Base-by-base conservation (phyloP, 2,329 filamentous ascomycete genomes). In the Neonectria hederae region DNA sequence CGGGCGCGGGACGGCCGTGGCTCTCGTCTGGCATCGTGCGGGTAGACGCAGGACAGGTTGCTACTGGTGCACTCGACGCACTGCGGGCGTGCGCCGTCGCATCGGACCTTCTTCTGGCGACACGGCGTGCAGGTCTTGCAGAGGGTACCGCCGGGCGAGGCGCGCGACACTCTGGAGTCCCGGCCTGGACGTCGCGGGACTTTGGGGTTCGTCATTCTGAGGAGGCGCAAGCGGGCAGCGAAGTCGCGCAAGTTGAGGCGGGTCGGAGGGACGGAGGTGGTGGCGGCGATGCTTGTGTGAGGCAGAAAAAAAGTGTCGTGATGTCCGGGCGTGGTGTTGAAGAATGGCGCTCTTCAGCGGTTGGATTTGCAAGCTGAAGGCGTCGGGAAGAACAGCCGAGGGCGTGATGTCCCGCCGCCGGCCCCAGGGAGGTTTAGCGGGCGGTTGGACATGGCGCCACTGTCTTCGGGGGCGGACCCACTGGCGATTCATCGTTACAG, bases 51-150 rank as follows among this genome's bases (percentile, higher is more conserved):
- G 19, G 71, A 60, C 11, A 75, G 54, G 21, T 66, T 72, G 51
- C 70, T 74, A 24, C 68, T 69, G 43, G 63, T 72, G 64, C 77
- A 79, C 43, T 76, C 76, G 8, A 68, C 61, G 52, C 77, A 79
- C 26, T 76, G 72, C 1, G 77, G 77, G 48, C 75, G 75, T 26
- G 65, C 64, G 48, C 77, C 76, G 62, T 77, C 75, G 69, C 77
- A 79, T 60, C 75, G 74, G 58, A 78, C 74, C 63, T 78, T 78
- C 62, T 77, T 78, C 68, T 76, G 75, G 43, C 77, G 76, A 61
- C 77, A 78, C 32, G 72, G 72, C 28, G 73, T 75, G 69, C 77
- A 78, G 21, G 77, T 78, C 69, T 77, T 77, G 73, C 76, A 77
- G 26, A 74, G 72, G 49, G 72, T 69, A 43, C 72, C 64, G 35